Evolutionary conservation across 306 rosid species (phyloP).

Genomic region (Hylodesmum podocarpum): DNA sequence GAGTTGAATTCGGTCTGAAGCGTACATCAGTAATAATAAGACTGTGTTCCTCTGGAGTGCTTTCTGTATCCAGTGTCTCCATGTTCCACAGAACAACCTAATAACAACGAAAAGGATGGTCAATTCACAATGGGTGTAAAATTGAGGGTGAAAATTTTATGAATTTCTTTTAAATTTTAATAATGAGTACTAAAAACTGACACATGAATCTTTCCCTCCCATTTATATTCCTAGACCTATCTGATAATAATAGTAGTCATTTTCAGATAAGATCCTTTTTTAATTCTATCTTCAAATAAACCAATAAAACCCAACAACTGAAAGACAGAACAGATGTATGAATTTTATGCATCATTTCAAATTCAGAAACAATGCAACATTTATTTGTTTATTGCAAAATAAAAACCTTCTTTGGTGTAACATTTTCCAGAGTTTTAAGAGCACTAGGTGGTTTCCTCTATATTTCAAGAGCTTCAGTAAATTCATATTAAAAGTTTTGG

Average conservation of each 20-base stretch:
- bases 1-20: slow-evolving; percentile 88
- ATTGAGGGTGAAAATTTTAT: background rate
- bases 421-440: background rate
- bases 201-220: slow-evolving; percentile 3
- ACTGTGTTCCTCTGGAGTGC: slow-evolving; percentile 69
- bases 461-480: background rate
- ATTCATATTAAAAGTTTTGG: background rate
- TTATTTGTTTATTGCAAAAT: background rate
- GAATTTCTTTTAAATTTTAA: slow-evolving; percentile 16
- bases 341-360: background rate
- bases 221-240: background rate
- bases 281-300: background rate
- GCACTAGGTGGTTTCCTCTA: background rate
- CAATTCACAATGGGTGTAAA: background rate
- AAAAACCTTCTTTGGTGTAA: background rate
- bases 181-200: background rate
- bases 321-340: background rate
- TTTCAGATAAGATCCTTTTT: background rate
- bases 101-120: slow-evolving; percentile 34
- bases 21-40: slow-evolving; percentile 84
- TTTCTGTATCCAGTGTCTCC: slow-evolving; percentile 83
- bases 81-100: slow-evolving; percentile 94
- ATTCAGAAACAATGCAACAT: background rate
- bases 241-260: background rate
- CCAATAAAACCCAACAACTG: background rate